Evolutionary conservation across 1,139 yeast genomes (phyloP).

Genomic region (Geotrichum histeridarum): DNA sequence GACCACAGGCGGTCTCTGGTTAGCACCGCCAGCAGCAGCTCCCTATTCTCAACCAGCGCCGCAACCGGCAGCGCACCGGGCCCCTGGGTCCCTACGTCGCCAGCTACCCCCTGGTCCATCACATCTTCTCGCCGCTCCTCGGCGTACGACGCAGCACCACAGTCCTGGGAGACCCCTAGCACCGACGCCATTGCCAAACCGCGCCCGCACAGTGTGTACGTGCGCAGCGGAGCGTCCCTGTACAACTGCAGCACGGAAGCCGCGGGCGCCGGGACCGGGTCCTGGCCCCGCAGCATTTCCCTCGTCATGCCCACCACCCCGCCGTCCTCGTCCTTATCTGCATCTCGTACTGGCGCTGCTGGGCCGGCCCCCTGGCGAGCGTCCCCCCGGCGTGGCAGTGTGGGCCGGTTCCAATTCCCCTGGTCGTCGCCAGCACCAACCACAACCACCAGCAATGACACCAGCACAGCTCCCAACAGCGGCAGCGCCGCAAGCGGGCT

Average conservation of each 20-base stretch:
- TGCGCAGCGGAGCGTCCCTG: constrained; percentile 1
- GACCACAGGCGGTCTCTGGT: too few species aligned
- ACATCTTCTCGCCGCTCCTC: background rate
- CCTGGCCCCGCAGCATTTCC: background rate
- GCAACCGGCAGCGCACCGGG: background rate
- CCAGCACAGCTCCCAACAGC: too few species aligned
- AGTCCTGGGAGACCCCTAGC: background rate
- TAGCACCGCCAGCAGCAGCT: background rate
- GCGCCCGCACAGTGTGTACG: constrained; percentile 4
- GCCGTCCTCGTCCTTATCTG: background rate
- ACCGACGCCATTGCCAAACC: background rate
- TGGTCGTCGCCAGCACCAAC: background rate
- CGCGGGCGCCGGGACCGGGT: background rate
- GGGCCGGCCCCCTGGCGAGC: background rate
- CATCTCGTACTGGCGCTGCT: background rate
- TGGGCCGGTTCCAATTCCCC: background rate
- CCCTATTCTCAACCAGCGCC: background rate
- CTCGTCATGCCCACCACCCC: background rate
- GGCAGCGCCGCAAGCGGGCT: background rate
- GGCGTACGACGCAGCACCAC: background rate
- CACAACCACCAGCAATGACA: background rate
- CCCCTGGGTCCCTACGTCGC: too few species aligned
- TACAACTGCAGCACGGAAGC: background rate
- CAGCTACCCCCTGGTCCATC: too few species aligned
- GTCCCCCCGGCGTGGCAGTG: background rate